phyloP scores from a whole-genome alignment of 1,284 basidiomycete species.

The Tranzscheliella williamsii region DNA sequence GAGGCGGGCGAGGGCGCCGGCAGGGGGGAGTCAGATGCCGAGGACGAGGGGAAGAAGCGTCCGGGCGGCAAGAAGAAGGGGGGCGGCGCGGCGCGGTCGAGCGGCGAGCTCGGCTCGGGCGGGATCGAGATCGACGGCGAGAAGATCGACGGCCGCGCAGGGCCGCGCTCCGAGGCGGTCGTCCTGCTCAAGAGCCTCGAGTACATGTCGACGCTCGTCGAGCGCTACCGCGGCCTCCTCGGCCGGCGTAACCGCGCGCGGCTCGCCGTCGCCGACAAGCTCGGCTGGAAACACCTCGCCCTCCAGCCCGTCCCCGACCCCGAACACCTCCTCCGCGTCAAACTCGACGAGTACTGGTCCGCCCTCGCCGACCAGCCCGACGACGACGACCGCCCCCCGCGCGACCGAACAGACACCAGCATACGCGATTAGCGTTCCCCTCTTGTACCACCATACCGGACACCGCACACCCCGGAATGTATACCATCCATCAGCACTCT shows the following conservation, averaged over 20 bases:
- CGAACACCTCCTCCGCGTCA: constrained; percentile 15
- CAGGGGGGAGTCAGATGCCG: constrained; percentile 13
- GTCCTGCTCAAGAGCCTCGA: constrained; percentile 43
- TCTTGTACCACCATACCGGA: too few species aligned
- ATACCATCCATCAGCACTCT: too few species aligned
- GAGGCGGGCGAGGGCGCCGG: constrained; percentile 6
- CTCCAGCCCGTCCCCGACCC: constrained; percentile 19
- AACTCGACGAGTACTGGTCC: constrained; percentile 25
- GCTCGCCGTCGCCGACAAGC: constrained; percentile 16
- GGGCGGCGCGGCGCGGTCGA: not conserved
- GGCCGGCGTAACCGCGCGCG: constrained; percentile 33
- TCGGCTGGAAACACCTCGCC: constrained; percentile 10
- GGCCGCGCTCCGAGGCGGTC: constrained; percentile 43
- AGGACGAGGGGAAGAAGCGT: constrained; percentile 2
- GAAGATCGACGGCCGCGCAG: constrained; percentile 44
- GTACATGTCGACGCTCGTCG: constrained; percentile 22
- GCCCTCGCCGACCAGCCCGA: constrained; percentile 6
- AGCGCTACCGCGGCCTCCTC: constrained; percentile 25
- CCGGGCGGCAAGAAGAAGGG: not conserved
- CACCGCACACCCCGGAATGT: too few species aligned
- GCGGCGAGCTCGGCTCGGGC: constrained; percentile 1
- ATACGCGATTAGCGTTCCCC: too few species aligned
- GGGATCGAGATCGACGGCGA: constrained; percentile 40
- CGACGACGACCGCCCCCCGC: too few species aligned
- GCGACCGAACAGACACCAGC: too few species aligned